Conservation (phyloP, 169 alveolate genomes). For the Eimeria praecox region DNA sequence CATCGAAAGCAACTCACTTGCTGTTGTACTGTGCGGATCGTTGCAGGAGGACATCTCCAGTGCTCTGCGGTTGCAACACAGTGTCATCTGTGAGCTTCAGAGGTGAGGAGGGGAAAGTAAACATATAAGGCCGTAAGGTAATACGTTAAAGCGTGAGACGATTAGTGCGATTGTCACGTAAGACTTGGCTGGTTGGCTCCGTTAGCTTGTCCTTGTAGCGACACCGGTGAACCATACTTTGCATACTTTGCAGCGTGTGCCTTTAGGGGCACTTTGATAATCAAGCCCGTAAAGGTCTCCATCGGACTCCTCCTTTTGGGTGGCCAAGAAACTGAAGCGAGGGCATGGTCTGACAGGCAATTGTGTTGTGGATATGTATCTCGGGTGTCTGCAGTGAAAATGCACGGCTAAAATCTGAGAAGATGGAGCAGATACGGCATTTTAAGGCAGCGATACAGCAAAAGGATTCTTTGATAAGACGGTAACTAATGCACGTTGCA, state of each 20-base stretch:
- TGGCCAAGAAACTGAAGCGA: too few relatives aligned
- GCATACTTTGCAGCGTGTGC: background rate
- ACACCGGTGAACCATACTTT: background rate
- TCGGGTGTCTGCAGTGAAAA: slow-evolving; percentile 34
- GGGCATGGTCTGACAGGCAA: too few relatives aligned
- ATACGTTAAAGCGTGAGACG: too few relatives aligned
- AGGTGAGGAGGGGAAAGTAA: background rate
- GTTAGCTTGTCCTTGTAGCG: background rate
- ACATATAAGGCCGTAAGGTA: too few relatives aligned
- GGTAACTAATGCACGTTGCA: background rate
- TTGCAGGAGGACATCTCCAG: slow-evolving; percentile 6
- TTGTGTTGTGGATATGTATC: background rate
- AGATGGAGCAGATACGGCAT: slow-evolving; percentile 18
- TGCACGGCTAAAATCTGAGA: slow-evolving; percentile 29
- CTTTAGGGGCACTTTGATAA: background rate
- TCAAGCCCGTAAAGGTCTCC: too few relatives aligned
- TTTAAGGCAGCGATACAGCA: slow-evolving; percentile 18
- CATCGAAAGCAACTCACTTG: background rate
- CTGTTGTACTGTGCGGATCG: background rate
- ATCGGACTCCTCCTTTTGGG: too few relatives aligned
- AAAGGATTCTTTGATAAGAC: slow-evolving; percentile 8
- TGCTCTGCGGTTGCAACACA: slow-evolving; percentile 44
- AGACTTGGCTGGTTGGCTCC: background rate
- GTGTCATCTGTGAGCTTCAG: slow-evolving; percentile 42
- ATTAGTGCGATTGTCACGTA: too few relatives aligned